A percentile compares a stretch with the other conserved stretches of the same genome.
These are phyloP conservation scores for Zanthoxylum bungeanum DNA, from an alignment of 345 rosid genomes.

Conservation along the genomic window DNA sequence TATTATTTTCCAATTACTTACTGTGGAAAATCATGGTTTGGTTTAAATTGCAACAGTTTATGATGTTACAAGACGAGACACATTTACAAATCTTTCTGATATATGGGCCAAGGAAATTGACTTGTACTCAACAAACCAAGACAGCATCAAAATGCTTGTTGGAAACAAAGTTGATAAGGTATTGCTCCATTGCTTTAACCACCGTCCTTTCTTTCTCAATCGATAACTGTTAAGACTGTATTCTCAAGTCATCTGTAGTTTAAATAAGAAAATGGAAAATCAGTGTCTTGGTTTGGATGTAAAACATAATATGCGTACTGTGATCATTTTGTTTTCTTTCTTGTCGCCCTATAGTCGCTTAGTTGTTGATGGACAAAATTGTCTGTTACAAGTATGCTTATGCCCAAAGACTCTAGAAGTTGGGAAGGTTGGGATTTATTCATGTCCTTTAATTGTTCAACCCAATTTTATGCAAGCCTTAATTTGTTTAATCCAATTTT, in stretches of 20 bases:
- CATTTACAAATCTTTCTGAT: conserved; percentile 86
- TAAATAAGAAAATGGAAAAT: background rate
- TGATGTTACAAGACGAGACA: conserved; percentile 87
- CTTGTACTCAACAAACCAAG: conserved; percentile 85
- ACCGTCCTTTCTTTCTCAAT: background rate
- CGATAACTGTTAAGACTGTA: background rate
- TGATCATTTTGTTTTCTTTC: background rate
- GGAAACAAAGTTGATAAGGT: conserved; percentile 98
- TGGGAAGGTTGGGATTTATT: background rate
- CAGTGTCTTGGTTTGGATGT: background rate
- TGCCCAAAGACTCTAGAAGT: background rate
- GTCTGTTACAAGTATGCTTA: background rate
- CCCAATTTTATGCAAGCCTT: too few relatives aligned
- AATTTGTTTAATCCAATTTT: background rate
- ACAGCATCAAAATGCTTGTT: conserved; percentile 95
- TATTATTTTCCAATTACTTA: background rate
- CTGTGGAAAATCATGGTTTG: background rate
- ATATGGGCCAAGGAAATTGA: conserved; percentile 97
- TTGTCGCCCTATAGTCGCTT: background rate
- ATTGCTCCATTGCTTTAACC: background rate
- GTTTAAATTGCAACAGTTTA: conserved; percentile 44
- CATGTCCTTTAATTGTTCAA: background rate
- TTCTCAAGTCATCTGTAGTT: background rate
- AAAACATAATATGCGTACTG: background rate
- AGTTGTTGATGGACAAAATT: background rate